phyloP scores from a whole-genome alignment of 352 stramenopile genomes.

The Globisporangium sylvaticum region DNA sequence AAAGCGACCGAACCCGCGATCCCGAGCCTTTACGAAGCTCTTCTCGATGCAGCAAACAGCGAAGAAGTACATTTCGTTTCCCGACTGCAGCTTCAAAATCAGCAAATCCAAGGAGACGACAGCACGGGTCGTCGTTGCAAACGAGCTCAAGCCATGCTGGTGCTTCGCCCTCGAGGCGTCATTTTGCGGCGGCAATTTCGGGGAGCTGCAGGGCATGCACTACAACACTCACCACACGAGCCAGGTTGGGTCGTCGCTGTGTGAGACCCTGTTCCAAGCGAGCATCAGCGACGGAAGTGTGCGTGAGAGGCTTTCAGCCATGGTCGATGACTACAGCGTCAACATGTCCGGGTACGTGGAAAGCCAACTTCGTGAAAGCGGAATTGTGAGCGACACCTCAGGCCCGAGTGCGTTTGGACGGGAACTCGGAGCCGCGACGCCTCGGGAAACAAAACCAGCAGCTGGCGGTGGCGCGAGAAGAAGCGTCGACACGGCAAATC shows the following conservation, averaged over 20 bases:
- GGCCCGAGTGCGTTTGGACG: neutral
- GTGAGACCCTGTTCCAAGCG: conserved; percentile 43
- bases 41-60: conserved; percentile 63
- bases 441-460: conserved; percentile 2
- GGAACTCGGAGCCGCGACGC: conserved; percentile 2
- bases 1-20: conserved; percentile 67
- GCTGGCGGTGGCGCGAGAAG: neutral
- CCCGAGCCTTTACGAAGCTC: conserved; percentile 67
- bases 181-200: conserved; percentile 81
- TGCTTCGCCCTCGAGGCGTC: conserved; percentile 87
- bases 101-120: conserved; percentile 78
- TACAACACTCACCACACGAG: conserved; percentile 62
- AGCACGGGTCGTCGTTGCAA: conserved; percentile 73
- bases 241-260: conserved; percentile 43
- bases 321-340: conserved; percentile 33
- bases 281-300: conserved; percentile 31
- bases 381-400: conserved; percentile 13
- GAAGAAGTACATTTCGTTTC: conserved; percentile 60
- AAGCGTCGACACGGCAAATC: neutral
- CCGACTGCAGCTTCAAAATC: conserved; percentile 80
- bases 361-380: conserved; percentile 31
- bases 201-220: conserved; percentile 51
- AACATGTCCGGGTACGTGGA: conserved; percentile 36
- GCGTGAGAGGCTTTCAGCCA: conserved; percentile 26
- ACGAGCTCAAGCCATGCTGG: conserved; percentile 72